Evolutionary conservation across 352 stramenopile genomes (phyloP), one percentile per base, ranked within the genome.

Genomic region (Phytopythium oedochilum): DNA sequence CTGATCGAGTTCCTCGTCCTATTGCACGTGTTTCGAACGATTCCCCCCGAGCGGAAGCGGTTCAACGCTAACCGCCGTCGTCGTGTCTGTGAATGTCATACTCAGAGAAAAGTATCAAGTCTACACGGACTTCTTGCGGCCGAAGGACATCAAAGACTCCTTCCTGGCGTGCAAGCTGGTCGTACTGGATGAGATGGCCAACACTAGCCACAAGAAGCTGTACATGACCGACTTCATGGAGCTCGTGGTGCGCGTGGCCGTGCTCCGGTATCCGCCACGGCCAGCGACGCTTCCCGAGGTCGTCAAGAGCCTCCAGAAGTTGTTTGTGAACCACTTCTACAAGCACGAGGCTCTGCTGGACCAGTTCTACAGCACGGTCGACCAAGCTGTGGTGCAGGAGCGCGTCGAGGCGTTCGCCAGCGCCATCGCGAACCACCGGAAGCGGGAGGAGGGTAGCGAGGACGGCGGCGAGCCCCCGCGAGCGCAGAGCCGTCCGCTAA

Each of bases 221-320:
- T 86, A 71, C 47, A 63, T 89, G 31, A 88, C 75, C 17, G 81
- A 91, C 43, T 91, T 91, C 28, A 88, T 91, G 73, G 81, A 91
- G 66, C 64, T 91, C 4, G 59, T 89, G 18, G 53, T 89, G 57
- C 81, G 81, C 17, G 61, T 89, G 28, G 73, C 68, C 31, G 58
- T 79, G 32, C 59, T 87, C 32, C 78, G 81, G 56, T 89, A 89
- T 36, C 81, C 81, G 12, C 68, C 75, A 29, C 60, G 52, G 42
- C 62, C 70, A 2, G 23, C 68, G 29, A 64, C 61, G 0, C 58
- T 82, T 12, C n/a, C 14, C 0, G 80, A 88, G 35, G 72, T 79
- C 5, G 67, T 69, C 29, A 68, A 68, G 39, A 83, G 77, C 43
- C 60, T 91, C 11, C 74, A 87, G 60, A 77, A 68, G 55, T 62